A percentile compares a stretch with the other conserved stretches of the same genome.
These are phyloP conservation scores for Pterulicium gracile DNA, from an alignment of 1,284 basidiomycete species.

Conservation along the genomic window DNA sequence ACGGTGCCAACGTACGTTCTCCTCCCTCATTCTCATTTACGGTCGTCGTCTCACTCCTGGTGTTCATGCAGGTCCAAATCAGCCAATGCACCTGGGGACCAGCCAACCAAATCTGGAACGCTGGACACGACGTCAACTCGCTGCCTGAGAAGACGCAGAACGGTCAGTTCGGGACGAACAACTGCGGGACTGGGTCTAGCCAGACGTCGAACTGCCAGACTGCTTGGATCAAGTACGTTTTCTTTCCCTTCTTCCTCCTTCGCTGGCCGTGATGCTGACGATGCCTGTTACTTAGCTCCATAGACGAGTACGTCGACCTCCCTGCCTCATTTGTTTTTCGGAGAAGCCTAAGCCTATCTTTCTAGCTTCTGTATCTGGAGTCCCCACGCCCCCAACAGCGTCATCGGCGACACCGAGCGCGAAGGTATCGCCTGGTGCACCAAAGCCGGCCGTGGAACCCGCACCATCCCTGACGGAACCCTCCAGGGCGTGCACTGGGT, in stretches of 20 bases:
- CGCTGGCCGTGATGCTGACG: conserved; percentile 13
- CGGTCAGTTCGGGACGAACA: conserved; percentile 44
- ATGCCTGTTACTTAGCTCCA: neutral
- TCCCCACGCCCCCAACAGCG: conserved; percentile 34
- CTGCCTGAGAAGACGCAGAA: conserved; percentile 36
- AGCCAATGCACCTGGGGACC: conserved; percentile 28
- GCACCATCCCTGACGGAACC: conserved; percentile 51
- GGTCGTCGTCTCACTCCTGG: neutral
- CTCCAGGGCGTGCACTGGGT: conserved; percentile 60
- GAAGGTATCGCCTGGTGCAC: conserved; percentile 71
- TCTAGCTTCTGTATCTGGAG: conserved; percentile 58
- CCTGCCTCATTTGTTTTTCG: conserved; percentile 1
- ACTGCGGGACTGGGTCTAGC: conserved; percentile 38
- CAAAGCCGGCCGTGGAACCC: conserved; percentile 52
- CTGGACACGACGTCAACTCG: conserved; percentile 29
- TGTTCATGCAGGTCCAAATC: conserved; percentile 25
- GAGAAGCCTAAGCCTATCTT: conserved; percentile 32
- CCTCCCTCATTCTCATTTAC: too few species aligned
- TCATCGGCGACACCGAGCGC: conserved; percentile 54
- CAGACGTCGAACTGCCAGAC: conserved; percentile 46
- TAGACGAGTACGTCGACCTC: conserved; percentile 1
- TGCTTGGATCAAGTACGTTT: conserved; percentile 36
- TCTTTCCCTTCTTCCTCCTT: conserved; percentile 24
- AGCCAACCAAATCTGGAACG: conserved; percentile 39
- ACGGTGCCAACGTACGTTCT: conserved; percentile 28